Conservation (phyloP, 306 rosid species). For the Spatholobus suberectus region DNA sequence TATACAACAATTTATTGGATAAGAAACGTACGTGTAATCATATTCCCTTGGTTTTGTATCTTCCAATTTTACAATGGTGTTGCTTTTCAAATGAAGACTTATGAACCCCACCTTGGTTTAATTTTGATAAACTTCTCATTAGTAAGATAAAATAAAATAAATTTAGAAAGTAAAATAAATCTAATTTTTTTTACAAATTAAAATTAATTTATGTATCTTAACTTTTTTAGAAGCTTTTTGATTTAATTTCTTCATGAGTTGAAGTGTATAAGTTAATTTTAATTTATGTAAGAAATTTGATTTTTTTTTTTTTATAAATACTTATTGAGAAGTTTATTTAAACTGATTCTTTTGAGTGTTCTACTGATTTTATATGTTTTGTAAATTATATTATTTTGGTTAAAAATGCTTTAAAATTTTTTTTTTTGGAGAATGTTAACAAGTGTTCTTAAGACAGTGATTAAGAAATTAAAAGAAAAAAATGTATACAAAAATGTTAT, state of each 20-base stretch:
- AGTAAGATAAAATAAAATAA: background rate
- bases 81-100: constrained; percentile 2
- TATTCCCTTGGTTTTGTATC: constrained; percentile 15
- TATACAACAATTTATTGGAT: constrained; percentile 32
- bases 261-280: background rate
- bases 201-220: background rate
- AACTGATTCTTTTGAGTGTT: background rate
- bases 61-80: constrained; percentile 17
- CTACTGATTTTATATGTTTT: background rate
- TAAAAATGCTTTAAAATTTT: background rate
- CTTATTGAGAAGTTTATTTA: too few species aligned
- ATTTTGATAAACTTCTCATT: background rate
- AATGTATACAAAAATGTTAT: background rate
- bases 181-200: background rate
- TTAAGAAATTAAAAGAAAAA: background rate
- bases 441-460: background rate
- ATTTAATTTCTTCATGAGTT: background rate
- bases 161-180: background rate
- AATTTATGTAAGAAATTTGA: background rate
- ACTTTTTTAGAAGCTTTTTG: background rate
- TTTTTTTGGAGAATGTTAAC: background rate
- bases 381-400: constrained; percentile 12
- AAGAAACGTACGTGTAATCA: constrained; percentile 27
- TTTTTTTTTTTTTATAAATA: background rate
- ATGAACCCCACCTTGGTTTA: background rate